These are phyloP conservation scores for Capsicum pubescens DNA, from an alignment of 257 asterid species.

Conservation along the genomic window DNA sequence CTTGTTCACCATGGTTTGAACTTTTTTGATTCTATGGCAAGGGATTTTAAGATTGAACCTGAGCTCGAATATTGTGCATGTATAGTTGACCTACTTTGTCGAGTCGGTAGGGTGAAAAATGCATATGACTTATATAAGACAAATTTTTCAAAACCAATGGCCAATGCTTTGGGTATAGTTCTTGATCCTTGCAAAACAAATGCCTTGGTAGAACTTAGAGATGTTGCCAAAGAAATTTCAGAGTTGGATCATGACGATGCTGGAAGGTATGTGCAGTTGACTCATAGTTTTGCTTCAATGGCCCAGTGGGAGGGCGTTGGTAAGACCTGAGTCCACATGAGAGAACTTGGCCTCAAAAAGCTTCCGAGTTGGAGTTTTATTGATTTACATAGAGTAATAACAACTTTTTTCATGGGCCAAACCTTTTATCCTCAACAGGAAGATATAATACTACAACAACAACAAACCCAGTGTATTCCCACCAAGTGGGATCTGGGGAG, in stretches of 20 bases:
- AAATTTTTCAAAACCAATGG: constrained; percentile 57
- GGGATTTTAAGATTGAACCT: constrained; percentile 62
- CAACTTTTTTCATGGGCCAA: constrained; percentile 67
- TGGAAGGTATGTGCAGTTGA: constrained; percentile 82
- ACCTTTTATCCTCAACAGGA: constrained; percentile 65
- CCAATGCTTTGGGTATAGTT: constrained; percentile 71
- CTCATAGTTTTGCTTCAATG: constrained; percentile 80
- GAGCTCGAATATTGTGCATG: constrained; percentile 76
- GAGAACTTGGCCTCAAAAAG: constrained; percentile 69
- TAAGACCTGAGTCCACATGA: constrained; percentile 76
- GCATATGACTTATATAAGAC: constrained; percentile 62
- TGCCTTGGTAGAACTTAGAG: constrained; percentile 53
- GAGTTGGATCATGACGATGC: constrained; percentile 57
- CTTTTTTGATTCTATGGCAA: constrained; percentile 72
- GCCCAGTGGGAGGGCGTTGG: constrained; percentile 82
- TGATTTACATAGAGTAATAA: constrained; percentile 68
- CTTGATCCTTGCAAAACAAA: constrained; percentile 70
- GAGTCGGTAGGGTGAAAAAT: constrained; percentile 76
- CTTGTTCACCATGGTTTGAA: constrained; percentile 64
- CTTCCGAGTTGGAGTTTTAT: constrained; percentile 86
- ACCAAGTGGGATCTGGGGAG: no score
- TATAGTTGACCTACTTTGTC: constrained; percentile 81
- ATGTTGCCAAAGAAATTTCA: constrained; percentile 64
- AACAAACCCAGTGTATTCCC: no score
- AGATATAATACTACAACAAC: constrained; percentile 37